A percentile compares a stretch with the other conserved stretches of the same genome.
Evolutionary conservation across 306 rosid genomes (phyloP).

Genomic region (Sesbania bispinosa): DNA sequence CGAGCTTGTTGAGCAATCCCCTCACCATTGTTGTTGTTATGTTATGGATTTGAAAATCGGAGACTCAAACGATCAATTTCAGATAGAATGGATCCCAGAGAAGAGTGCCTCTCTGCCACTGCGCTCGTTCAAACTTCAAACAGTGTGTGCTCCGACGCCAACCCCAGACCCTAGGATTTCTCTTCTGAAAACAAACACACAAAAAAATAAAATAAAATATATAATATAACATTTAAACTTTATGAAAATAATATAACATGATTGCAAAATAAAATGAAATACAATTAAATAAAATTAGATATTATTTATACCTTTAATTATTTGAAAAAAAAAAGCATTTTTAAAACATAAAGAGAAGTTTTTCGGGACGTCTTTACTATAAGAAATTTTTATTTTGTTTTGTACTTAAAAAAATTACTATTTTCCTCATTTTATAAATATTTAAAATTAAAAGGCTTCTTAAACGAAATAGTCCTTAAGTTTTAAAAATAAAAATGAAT

Average conservation of each 20-base stretch:
- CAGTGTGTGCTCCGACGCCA: conserved; percentile 6
- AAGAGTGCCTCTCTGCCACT: not conserved
- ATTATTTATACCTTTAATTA: no score
- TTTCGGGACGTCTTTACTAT: no score
- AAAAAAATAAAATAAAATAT: not conserved
- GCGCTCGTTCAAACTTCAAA: not conserved
- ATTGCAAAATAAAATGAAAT: no score
- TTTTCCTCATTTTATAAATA: no score
- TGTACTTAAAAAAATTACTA: no score
- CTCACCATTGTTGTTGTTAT: conserved; percentile 58
- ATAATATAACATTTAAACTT: not conserved
- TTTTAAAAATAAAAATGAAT: no score
- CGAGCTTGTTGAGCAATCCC: conserved; percentile 70
- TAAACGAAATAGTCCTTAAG: no score
- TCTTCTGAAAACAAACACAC: not conserved
- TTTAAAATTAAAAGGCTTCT: no score
- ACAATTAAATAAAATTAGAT: no score
- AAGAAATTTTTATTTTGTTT: no score
- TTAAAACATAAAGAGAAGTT: no score
- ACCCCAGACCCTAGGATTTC: conserved; percentile 38
- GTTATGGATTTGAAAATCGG: conserved; percentile 16
- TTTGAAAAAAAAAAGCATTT: no score
- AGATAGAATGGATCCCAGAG: not conserved
- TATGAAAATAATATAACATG: not conserved
- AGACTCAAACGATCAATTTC: not conserved